phyloP scores from a whole-genome alignment of 2,329 filamentous ascomycete species.

The Stachybotrys chartarum region DNA sequence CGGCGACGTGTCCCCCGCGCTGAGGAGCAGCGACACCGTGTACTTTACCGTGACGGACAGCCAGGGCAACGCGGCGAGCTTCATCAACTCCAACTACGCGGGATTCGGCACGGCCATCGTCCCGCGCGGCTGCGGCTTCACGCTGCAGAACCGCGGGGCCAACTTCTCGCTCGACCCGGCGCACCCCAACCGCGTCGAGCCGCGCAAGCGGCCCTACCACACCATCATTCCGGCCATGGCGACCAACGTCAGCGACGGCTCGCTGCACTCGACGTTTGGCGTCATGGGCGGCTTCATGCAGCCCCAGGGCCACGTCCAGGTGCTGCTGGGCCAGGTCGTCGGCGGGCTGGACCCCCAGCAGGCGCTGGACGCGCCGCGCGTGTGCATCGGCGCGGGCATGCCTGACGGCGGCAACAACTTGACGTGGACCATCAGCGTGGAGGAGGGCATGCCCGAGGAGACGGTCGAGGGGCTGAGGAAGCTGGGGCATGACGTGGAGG shows the following conservation, averaged over 20 bases:
- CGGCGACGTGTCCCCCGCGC: constrained; percentile 62
- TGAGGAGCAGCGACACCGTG: constrained; percentile 84
- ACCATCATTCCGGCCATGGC: constrained; percentile 94
- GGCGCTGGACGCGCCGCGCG: constrained; percentile 82
- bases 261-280: constrained; percentile 79
- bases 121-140: constrained; percentile 81
- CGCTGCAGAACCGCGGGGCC: constrained; percentile 84
- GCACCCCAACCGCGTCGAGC: constrained; percentile 76
- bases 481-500: constrained; percentile 66
- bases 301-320: constrained; percentile 92
- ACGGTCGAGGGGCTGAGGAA: constrained; percentile 59
- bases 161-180: constrained; percentile 68
- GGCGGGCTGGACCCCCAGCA: constrained; percentile 79
- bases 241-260: constrained; percentile 67
- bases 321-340: constrained; percentile 80
- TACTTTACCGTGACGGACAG: constrained; percentile 84
- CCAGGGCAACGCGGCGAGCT: constrained; percentile 83
- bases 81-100: constrained; percentile 93
- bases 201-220: constrained; percentile 87
- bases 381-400: constrained; percentile 76
- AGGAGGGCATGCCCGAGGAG: constrained; percentile 70
- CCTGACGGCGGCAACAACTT: constrained; percentile 50
- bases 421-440: constrained; percentile 64
- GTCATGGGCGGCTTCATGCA: constrained; percentile 99
- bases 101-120: constrained; percentile 86